Evolutionary conservation across 257 asterid species (phyloP), one percentile per base, ranked within the genome.

Genomic region (Striga asiatica): DNA sequence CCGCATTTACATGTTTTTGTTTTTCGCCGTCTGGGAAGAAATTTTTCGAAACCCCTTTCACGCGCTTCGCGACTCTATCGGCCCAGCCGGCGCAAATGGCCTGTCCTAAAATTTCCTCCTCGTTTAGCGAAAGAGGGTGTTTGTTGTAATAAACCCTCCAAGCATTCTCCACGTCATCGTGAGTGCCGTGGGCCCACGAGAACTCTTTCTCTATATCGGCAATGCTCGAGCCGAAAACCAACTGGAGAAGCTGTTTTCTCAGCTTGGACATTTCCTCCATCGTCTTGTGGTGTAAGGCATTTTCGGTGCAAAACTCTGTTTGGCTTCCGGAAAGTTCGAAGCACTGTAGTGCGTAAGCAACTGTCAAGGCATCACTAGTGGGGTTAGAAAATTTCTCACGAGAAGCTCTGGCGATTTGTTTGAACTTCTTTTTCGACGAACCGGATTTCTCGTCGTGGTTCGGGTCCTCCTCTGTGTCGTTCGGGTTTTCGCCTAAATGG

Each of bases 181-280:
- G 52, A 16, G 60, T 77, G 56, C 96, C 96, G 31, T 78, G 83
- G 49, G 51, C 51, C 98, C 96, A 84, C 6, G 78, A 67, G 73
- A 86, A 86, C n/a, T 74, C 79, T 16, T 70, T 67, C 11, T 66
- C 78, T 12, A 29, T 21, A 68, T 81, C 85, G 22, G 71, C 50
- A 2, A 45, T 21, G 43, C 75, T 64, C 23, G 91, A 74, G 66
- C 42, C 66, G 42, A 87, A 78, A 20, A 84, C 93, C 17, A 84
- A 74, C 20, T 58, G 85, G 61, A 91, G 88, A 43, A 91, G 89
- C 73, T 91, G 98, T 43, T 81, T 79, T 75, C 96, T 80, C 67
- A 91, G 72, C 73, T 91, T 91, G 23, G 96, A 87, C 95, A 91
- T 91, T 77, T 91, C 98, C 66, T 84, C 96, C 98, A 91, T 84